Evolutionary conservation across 495 filamentous ascomycete genomes (phyloP).

Genomic region (Penicillium nucicola): DNA sequence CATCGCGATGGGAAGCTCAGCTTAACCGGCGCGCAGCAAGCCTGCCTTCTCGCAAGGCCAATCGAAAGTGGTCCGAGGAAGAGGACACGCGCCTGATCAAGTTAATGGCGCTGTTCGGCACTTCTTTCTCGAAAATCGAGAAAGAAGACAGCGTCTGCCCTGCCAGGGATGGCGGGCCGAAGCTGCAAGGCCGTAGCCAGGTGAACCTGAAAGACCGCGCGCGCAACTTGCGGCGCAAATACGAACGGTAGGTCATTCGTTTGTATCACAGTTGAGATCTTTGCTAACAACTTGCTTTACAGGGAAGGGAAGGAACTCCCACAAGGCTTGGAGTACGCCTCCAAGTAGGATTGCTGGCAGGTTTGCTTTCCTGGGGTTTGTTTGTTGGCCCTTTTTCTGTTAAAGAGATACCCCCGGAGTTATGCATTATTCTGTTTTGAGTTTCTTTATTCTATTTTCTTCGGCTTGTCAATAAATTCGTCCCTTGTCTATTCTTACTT

Average conservation of each 20-base stretch:
- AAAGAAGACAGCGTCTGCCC: not conserved
- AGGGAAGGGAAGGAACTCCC: constrained; percentile 1
- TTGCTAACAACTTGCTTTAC: not conserved
- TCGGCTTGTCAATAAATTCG: too few relatives aligned
- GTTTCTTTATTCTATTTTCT: too few relatives aligned
- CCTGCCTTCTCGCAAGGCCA: not conserved
- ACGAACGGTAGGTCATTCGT: not conserved
- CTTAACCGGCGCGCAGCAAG: too few relatives aligned
- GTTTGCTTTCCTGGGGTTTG: too few relatives aligned
- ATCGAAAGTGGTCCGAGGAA: not conserved
- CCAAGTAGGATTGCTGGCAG: not conserved
- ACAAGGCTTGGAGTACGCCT: not conserved
- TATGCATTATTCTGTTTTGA: too few relatives aligned
- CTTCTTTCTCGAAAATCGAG: not conserved
- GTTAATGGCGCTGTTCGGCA: not conserved
- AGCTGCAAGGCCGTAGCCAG: not conserved
- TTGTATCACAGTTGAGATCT: not conserved
- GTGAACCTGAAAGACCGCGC: constrained; percentile 3
- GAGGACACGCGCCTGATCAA: not conserved
- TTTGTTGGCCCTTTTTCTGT: too few relatives aligned
- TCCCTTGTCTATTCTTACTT: too few relatives aligned
- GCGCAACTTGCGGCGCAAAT: constrained; percentile 2
- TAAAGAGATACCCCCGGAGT: too few relatives aligned
- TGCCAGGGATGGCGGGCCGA: not conserved
- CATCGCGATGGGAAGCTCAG: not conserved